Percentiles rank a stretch among this genome's conserved stretches.
Evolutionary conservation across 495 filamentous ascomycete species (phyloP).

Genomic region (Penicillium waksmanii): DNA sequence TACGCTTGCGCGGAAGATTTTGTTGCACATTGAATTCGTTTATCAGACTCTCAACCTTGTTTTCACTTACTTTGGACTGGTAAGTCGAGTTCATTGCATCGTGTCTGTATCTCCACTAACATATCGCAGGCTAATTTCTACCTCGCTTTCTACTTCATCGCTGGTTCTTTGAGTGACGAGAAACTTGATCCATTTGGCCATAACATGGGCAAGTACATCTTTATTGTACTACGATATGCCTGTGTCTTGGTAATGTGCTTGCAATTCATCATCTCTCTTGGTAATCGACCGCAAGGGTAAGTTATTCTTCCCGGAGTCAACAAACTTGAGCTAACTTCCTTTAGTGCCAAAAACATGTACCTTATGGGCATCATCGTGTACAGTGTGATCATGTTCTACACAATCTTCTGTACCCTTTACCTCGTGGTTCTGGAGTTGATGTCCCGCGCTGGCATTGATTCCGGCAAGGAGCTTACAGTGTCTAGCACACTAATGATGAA

Average conservation of each 20-base stretch:
- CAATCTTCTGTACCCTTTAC: constrained; percentile 82
- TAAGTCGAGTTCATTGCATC: constrained; percentile 29
- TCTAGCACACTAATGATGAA: constrained; percentile 93
- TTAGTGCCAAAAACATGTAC: constrained; percentile 84
- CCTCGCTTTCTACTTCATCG: constrained; percentile 97
- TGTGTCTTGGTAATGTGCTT: constrained; percentile 86
- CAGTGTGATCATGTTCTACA: constrained; percentile 94
- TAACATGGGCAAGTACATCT: constrained; percentile 81
- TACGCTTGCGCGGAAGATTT: constrained; percentile 81
- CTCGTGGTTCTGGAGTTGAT: constrained; percentile 82
- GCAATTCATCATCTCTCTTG: constrained; percentile 98
- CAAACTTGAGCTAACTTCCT: not conserved
- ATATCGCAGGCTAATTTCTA: constrained; percentile 85
- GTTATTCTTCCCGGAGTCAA: too few species aligned
- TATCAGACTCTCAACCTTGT: constrained; percentile 90
- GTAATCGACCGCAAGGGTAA: constrained; percentile 93
- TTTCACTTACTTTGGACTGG: constrained; percentile 96
- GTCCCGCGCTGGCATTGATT: constrained; percentile 44
- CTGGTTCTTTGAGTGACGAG: constrained; percentile 84
- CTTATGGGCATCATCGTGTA: constrained; percentile 84
- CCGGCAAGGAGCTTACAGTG: constrained; percentile 50
- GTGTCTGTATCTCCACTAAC: constrained; percentile 9
- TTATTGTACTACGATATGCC: constrained; percentile 80
- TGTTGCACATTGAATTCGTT: constrained; percentile 93
- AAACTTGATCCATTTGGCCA: constrained; percentile 88